These are phyloP conservation scores for Leishmania tropica DNA, from an alignment of 208 protist species.

Conservation along the genomic window DNA sequence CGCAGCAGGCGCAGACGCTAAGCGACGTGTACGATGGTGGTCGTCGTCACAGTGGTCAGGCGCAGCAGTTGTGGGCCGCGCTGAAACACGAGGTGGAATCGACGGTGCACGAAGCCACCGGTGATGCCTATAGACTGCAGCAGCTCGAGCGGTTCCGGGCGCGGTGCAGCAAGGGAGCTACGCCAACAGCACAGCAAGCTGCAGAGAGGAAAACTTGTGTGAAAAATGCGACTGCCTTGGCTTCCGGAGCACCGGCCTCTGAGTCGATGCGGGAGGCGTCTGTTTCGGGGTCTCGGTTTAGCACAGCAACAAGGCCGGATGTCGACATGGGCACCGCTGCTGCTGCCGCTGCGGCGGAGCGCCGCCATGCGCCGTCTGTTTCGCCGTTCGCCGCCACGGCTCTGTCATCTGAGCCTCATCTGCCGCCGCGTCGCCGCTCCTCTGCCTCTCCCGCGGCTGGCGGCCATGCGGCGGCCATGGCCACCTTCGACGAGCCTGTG, in stretches of 20 bases:
- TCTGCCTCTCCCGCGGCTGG: conserved; percentile 13
- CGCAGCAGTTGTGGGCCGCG: conserved; percentile 53
- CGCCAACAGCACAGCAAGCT: not conserved
- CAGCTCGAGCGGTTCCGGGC: conserved; percentile 67
- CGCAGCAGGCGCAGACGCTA: not conserved
- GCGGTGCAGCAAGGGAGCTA: conserved; percentile 4
- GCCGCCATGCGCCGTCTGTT: not conserved
- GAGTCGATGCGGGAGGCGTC: not conserved
- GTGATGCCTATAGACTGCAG: conserved; percentile 73
- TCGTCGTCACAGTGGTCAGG: conserved; percentile 26
- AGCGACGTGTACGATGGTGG: not conserved
- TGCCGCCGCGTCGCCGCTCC: conserved; percentile 10
- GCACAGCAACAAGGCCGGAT: not conserved
- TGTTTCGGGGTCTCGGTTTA: not conserved
- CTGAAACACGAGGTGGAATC: conserved; percentile 72
- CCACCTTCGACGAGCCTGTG: conserved; percentile 25
- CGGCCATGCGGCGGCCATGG: conserved; percentile 17
- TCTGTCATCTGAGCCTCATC: not conserved
- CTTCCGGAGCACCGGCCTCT: not conserved
- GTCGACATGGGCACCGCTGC: not conserved
- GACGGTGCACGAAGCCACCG: conserved; percentile 53
- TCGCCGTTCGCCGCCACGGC: not conserved
- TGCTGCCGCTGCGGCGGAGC: not conserved
- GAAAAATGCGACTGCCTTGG: no score
- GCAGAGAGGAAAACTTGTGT: not conserved